Conservation (phyloP, 495 filamentous ascomycete species). For the Cairneyella variabilis region DNA sequence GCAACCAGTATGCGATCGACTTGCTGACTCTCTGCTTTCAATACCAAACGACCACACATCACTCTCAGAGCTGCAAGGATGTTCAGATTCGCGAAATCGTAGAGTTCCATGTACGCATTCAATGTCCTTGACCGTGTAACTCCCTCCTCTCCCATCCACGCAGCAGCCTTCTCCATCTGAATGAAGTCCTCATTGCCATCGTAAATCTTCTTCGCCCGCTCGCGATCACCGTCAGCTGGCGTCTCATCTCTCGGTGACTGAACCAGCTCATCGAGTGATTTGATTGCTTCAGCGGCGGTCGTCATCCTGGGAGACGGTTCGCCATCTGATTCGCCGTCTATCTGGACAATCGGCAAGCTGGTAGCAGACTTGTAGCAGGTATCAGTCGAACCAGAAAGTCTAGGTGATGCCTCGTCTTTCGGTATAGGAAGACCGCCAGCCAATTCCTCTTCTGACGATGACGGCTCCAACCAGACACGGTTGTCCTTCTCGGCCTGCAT, state of each 20-base stretch:
- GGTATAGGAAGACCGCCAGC: conserved; percentile 36
- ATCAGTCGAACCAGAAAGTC: conserved; percentile 29
- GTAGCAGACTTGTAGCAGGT: conserved; percentile 39
- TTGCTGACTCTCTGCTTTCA: conserved; percentile 94
- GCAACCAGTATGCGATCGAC: conserved; percentile 90
- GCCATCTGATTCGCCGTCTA: conserved; percentile 34
- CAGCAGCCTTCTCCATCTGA: conserved; percentile 70
- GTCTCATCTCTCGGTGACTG: conserved; percentile 30
- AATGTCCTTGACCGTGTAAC: conserved; percentile 61
- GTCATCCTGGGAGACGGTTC: conserved; percentile 4
- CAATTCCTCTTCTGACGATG: conserved; percentile 37
- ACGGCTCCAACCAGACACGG: conserved; percentile 24
- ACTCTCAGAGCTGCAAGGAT: conserved; percentile 75
- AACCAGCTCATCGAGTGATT: conserved; percentile 44
- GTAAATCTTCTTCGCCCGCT: conserved; percentile 76
- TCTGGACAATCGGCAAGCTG: conserved; percentile 43
- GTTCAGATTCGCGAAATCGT: conserved; percentile 79
- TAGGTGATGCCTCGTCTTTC: conserved; percentile 35
- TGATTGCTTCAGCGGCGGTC: conserved; percentile 24
- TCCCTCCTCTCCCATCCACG: conserved; percentile 82
- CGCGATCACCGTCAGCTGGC: conserved; percentile 41
- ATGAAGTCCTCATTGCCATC: conserved; percentile 82
- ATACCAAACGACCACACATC: conserved; percentile 75
- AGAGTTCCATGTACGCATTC: conserved; percentile 87
- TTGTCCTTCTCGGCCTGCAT: conserved; percentile 6